phyloP scores from a whole-genome alignment of 2,329 filamentous ascomycete species.

The Sporothrix globosa region DNA sequence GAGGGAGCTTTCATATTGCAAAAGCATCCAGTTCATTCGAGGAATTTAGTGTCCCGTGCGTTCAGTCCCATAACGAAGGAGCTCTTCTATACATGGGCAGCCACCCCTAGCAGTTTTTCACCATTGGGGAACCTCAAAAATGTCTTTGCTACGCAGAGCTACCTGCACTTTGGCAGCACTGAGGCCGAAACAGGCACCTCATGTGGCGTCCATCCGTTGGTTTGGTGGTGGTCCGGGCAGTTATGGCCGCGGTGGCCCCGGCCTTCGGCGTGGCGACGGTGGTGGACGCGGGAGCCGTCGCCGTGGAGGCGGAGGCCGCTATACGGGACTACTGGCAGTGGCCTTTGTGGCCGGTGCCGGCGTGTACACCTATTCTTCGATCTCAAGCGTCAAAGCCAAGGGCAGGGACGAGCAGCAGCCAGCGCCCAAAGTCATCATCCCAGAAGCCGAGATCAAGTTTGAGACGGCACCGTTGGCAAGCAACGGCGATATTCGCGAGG shows the following conservation, averaged over 20 bases:
- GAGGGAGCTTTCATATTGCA: not conserved
- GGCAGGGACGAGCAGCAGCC: not conserved
- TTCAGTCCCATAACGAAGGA: not conserved
- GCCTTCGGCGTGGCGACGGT: not conserved
- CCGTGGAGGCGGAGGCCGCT: slow-evolving; percentile 19
- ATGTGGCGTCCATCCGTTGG: slow-evolving; percentile 27
- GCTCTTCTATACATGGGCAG: not conserved
- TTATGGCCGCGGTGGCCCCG: slow-evolving; percentile 8
- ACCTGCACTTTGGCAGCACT: slow-evolving; percentile 10
- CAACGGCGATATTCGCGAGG: slow-evolving; percentile 72
- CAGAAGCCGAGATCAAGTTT: slow-evolving; percentile 62
- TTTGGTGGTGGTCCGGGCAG: slow-evolving; percentile 20
- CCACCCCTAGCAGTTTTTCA: not conserved
- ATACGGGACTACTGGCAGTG: slow-evolving; percentile 32
- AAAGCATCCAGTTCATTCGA: not conserved
- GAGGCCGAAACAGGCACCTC: slow-evolving; percentile 12
- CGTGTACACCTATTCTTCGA: slow-evolving; percentile 39
- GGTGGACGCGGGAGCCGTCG: slow-evolving; percentile 10
- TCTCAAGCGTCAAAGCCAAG: slow-evolving; percentile 36
- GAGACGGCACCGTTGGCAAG: slow-evolving; percentile 61
- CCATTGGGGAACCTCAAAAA: not conserved
- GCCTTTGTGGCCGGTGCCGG: slow-evolving; percentile 36
- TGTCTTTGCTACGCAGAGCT: slow-evolving; percentile 32
- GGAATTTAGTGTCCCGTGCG: not conserved
- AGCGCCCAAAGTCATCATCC: slow-evolving; percentile 32